Base-by-base conservation (phyloP, 1,139 yeast species). In the Diutina pseudorugosa region DNA sequence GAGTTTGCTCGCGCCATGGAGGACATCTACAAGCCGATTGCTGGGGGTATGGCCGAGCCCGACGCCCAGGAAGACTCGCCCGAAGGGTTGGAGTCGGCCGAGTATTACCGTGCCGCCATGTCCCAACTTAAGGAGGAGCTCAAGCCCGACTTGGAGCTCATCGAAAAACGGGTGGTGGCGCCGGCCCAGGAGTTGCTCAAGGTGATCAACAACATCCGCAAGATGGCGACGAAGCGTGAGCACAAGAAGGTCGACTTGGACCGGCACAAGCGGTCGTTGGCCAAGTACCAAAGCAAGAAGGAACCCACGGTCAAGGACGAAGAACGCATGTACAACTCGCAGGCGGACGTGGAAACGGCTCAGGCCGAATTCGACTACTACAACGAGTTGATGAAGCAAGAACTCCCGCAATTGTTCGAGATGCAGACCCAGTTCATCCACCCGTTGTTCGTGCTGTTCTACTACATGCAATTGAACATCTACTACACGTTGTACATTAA, bases 391-490 rank as follows among this genome's bases (percentile, higher is more conserved):
- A 76, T 94, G 69, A 93, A 91, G 71, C 80, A 76, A 43, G 98
- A 93, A 66, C 75, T 93, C 57, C 98, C 98, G 19, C 72, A 85
- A 51, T 73, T 93, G 65, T 93, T 93, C 68, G 82, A 80, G 61
- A 76, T 93, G 70, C 97, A 93, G 69, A 86, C 90, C 9, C 95
- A 90, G 61, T 89, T 93, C 65, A 91, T 93, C 65, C 83, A 82
- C 63, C 98, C 98, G 12, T 73, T 93, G 62, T 94, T 93, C 71
- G 95, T 91, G 60, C 84, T 94, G 55, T 84, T 93, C 68, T 93
- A 93, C 72, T 93, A 83, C 75, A 93, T 94, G 98, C 99, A 93
- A 72, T 79, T 93, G 72, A 93, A 93, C 73, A 89, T 93, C 56
- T 93, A 90, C 70, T 93, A 93, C 75, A 90, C 97, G 0, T 73